Evolutionary conservation across 306 rosid species (phyloP), one percentile per base, ranked within the genome.

Genomic region (Quercus cerris): DNA sequence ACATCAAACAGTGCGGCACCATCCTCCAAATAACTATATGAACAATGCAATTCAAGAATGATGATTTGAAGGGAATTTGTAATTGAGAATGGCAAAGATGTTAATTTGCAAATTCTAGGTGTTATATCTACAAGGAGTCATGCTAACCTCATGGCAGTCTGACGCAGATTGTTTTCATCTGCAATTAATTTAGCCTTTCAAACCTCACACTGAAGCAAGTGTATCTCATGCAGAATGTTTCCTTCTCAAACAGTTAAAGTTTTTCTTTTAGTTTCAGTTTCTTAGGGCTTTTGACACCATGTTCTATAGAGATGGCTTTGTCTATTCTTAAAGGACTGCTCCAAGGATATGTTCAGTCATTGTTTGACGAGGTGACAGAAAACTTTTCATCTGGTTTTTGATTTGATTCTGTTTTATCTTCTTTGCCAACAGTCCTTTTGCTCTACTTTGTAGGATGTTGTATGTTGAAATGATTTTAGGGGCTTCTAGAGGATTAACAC

Each of bases 261-360:
- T 72, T 61, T 57, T 58, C 38, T 22, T 51, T 19, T 14, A 52
- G 63, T 76, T 77, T 80, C 71, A 49, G 83, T 80, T 78, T 73
- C 41, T 41, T 9, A 18, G 51, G 41, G 69, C 5, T 27, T 56
- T 72, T 80, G 58, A 19, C 11, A 28, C 8, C 77, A 56, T 68
- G 35, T 78, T 49, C 35, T 74, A 44, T 11, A 8, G 51, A 78
- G 75, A 92, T 92, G 94, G 75, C 93, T 71, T 28, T 84, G 79
- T 68, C 79, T 56, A 85, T 92, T 85, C 90, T 90, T 44, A 77
- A 78, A 75, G 91, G 78, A 75, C 87, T 89, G 74, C 89, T 85
- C 73, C 86, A 78, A 54, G 86, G 66, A 59, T 91, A 88, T 85
- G 35, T 84, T 58, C 80, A 66, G 62, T 85, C 90, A 35, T 70